These are phyloP conservation scores for Millerozyma acaciae DNA, from an alignment of 805 yeast genomes.

Conservation along the genomic window DNA sequence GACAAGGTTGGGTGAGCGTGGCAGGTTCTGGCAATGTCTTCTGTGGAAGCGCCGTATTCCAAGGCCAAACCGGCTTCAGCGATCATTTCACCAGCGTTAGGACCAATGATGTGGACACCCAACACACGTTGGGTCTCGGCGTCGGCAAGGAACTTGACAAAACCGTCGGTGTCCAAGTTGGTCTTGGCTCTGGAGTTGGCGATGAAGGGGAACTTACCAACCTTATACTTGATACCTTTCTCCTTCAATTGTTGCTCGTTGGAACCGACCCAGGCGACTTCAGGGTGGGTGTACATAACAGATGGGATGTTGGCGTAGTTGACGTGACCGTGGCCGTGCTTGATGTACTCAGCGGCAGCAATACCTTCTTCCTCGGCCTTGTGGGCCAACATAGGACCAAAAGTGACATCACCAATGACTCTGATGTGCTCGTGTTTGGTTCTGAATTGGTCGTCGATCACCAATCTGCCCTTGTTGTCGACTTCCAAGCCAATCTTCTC, in stretches of 20 bases:
- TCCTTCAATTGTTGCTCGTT: constrained; percentile 92
- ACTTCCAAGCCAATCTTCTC: constrained; percentile 86
- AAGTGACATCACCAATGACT: constrained; percentile 97
- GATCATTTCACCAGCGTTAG: constrained; percentile 99
- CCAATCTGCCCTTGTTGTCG: constrained; percentile 89
- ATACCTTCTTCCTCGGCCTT: constrained; percentile 99
- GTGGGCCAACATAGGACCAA: constrained; percentile 99
- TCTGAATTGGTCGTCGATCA: constrained; percentile 90
- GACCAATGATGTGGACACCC: constrained; percentile 96
- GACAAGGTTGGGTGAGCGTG: constrained; percentile 98
- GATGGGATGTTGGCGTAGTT: constrained; percentile 97
- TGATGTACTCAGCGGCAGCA: constrained; percentile 95
- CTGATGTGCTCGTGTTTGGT: constrained; percentile 91
- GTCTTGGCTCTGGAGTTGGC: constrained; percentile 99
- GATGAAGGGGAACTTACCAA: constrained; percentile 97
- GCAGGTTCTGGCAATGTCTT: constrained; percentile 95
- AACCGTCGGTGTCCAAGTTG: constrained; percentile 93
- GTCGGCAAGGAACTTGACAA: constrained; percentile 93
- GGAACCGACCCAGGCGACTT: constrained; percentile 99
- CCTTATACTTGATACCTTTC: constrained; percentile 85
- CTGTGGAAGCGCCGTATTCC: constrained; percentile 98
- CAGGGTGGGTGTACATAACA: constrained; percentile 99
- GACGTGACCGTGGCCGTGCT: constrained; percentile 94
- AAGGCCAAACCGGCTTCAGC: constrained; percentile 97
- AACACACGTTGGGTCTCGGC: constrained; percentile 94